phyloP scores from a whole-genome alignment of 495 filamentous ascomycete species.

The Aspergillus conjunctus region DNA sequence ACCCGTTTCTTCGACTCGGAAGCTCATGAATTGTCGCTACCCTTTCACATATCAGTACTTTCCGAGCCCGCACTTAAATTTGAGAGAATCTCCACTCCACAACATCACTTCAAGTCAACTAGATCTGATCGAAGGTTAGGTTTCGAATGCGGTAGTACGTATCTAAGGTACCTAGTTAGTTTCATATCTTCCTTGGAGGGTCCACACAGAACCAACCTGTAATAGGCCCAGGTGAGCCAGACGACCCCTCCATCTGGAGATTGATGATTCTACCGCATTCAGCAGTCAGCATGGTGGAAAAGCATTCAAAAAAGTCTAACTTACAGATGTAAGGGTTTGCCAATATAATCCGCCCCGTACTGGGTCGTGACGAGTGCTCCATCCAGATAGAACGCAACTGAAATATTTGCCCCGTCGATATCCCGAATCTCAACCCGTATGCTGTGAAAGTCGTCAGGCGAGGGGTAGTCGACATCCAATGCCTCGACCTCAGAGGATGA shows the following conservation, averaged over 20 bases:
- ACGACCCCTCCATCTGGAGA: conserved; percentile 36
- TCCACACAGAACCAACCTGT: conserved; percentile 35
- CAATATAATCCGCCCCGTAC: conserved; percentile 51
- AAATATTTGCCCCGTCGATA: conserved; percentile 54
- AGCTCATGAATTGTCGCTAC: too few relatives aligned
- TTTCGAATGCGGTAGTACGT: conserved; percentile 20
- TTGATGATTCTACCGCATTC: conserved; percentile 27
- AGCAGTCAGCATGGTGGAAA: neutral
- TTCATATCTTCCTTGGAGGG: too few relatives aligned
- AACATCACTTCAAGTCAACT: neutral
- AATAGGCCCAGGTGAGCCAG: conserved; percentile 29
- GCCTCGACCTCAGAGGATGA: conserved; percentile 50
- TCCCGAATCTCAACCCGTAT: conserved; percentile 55
- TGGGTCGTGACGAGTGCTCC: conserved; percentile 51
- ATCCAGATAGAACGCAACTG: conserved; percentile 57
- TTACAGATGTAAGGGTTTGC: conserved; percentile 42
- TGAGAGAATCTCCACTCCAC: neutral
- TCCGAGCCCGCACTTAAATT: too few relatives aligned
- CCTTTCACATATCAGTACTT: too few relatives aligned
- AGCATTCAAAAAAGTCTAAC: neutral
- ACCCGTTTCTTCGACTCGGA: conserved; percentile 8
- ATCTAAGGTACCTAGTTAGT: conserved; percentile 15
- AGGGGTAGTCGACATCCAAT: conserved; percentile 52
- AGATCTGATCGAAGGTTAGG: conserved; percentile 20
- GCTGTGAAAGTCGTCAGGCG: conserved; percentile 49